Conservation (phyloP, 1,284 basidiomycete species). For the Vanrija humicola region DNA sequence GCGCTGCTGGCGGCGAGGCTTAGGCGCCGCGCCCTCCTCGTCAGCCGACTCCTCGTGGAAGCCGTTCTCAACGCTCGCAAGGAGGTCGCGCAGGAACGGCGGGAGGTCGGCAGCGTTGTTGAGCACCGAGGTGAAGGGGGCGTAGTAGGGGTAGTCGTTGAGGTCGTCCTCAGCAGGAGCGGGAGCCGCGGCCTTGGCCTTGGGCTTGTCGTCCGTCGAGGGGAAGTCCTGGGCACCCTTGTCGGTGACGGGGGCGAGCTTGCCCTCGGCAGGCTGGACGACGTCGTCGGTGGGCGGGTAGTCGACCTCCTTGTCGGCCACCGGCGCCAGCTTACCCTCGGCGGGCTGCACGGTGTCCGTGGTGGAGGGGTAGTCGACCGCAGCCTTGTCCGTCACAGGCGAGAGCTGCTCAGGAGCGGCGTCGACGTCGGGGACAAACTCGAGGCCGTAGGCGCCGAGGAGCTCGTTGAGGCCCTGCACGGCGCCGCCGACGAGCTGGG, state of each 20-base stretch:
- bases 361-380: neutral
- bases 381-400: neutral
- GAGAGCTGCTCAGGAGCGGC: neutral
- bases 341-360: constrained; percentile 2
- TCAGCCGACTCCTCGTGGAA: constrained; percentile 5
- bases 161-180: neutral
- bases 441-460: constrained; percentile 39
- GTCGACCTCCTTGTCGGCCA: neutral
- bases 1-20: neutral
- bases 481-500: constrained; percentile 17
- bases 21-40: neutral
- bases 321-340: neutral
- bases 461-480: constrained; percentile 38
- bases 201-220: neutral
- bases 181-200: neutral
- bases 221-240: neutral
- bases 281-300: neutral
- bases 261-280: neutral
- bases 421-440: constrained; percentile 33
- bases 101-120: constrained; percentile 22
- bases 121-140: constrained; percentile 26
- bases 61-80: constrained; percentile 22
- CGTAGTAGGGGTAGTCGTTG: constrained; percentile 3
- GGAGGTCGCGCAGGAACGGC: constrained; percentile 25
- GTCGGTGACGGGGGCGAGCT: constrained; percentile 1